These are phyloP conservation scores for Fusarium solani-melongenae DNA, from an alignment of 2,329 filamentous ascomycete species.

Conservation along the genomic window DNA sequence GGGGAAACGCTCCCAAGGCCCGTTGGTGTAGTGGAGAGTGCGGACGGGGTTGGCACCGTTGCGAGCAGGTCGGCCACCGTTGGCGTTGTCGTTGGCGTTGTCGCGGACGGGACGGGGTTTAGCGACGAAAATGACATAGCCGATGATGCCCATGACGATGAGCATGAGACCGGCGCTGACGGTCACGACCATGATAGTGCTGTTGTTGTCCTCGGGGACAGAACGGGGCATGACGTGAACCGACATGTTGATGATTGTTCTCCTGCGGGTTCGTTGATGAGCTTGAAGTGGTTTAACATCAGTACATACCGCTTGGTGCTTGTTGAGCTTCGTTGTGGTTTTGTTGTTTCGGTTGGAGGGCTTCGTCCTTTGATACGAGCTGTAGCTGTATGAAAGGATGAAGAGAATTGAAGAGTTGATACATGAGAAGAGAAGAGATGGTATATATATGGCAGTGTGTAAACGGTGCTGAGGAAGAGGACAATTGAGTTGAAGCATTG, in stretches of 20 bases:
- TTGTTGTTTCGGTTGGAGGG: neutral
- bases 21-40: neutral
- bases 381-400: neutral
- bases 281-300: neutral
- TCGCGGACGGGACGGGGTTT: neutral
- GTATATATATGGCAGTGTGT: neutral
- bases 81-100: neutral
- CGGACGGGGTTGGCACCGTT: neutral
- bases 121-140: neutral
- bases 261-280: neutral
- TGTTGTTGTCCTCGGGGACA: neutral
- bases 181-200: neutral
- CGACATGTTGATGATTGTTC: neutral
- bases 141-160: neutral
- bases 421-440: neutral
- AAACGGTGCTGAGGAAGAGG: neutral
- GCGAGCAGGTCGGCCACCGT: neutral
- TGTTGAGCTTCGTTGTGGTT: neutral
- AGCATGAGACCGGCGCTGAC: neutral
- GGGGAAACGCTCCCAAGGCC: neutral
- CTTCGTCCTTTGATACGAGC: neutral
- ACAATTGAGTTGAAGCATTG: neutral
- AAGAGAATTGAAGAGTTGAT: neutral
- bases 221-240: neutral
- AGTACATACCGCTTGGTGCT: neutral